Conservation (phyloP, 768 basidiomycete species). For the Fomitopsis pulvina region DNA sequence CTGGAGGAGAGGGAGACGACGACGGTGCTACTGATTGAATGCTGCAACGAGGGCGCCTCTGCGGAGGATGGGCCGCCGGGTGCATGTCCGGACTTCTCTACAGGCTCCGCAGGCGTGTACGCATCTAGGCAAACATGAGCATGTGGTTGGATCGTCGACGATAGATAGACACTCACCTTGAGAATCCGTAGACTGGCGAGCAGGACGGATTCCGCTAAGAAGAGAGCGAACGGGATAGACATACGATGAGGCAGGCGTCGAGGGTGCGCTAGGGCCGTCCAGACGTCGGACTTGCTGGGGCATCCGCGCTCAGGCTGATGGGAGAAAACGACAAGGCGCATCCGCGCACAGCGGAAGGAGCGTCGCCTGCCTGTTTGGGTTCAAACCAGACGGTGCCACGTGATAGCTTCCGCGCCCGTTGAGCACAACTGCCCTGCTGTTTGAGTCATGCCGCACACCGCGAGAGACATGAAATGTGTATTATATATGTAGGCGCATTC, state of each 20-base stretch:
- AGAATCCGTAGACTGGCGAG: conserved; percentile 1
- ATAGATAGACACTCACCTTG: neutral
- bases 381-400: too few relatives aligned
- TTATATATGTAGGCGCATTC: too few relatives aligned
- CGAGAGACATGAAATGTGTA: too few relatives aligned
- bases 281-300: neutral
- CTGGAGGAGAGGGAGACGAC: neutral
- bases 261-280: neutral
- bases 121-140: conserved; percentile 9
- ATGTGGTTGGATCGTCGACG: neutral
- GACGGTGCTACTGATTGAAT: neutral
- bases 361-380: too few relatives aligned
- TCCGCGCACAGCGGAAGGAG: too few relatives aligned
- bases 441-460: too few relatives aligned
- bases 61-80: conserved; percentile 1
- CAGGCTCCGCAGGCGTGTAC: neutral
- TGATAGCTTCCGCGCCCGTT: too few relatives aligned
- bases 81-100: neutral
- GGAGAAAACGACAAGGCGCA: too few relatives aligned
- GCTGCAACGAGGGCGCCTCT: neutral
- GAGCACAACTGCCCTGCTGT: too few relatives aligned
- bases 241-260: conserved; percentile 2
- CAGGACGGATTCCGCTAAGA: conserved; percentile 23
- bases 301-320: too few relatives aligned
- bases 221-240: conserved; percentile 30